Evolutionary conservation across 805 yeast genomes (phyloP), one percentile per base, ranked within the genome.

Genomic region (Wickerhamiella allomyrinae): DNA sequence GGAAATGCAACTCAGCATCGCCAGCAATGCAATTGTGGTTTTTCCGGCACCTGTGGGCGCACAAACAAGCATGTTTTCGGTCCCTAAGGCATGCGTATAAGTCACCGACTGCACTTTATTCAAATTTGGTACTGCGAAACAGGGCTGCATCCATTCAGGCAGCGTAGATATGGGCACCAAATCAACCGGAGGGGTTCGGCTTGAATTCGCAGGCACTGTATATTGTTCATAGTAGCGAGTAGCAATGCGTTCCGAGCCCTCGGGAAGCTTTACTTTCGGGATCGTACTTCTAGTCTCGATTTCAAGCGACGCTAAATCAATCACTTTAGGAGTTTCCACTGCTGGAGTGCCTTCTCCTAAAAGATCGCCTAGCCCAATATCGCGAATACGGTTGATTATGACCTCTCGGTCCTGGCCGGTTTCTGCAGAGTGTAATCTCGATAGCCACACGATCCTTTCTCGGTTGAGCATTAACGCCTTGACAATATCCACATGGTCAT

Each of bases 41-140:
- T 89, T 89, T 64, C 98, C 98, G 2, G 95, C 95, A 65, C 98
- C 98, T 0, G 98, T 89, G 6, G 98, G 98, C 1, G 98, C 97
- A 69, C 97, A 89, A 51, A 89, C 65, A 14, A 89, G 63, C 31
- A 91, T 57, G 53, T 87, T 89, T 54, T 83, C 91, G 1, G 72
- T 62, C 3, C 68, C 54, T 49, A 89, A 83, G 0, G 94, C 95
- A n/a, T 66, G 56, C 1, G 91, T 91, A 49, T 62, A 84, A 0
- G 87, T 85, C 46, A 72, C 73, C 1, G 94, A 81, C 59, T 91
- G 99, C 13, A 91, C 73, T 41, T 84, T 64, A 58, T 91, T 91
- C 49, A 91, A 68, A 1, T 77, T 64, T 54, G 81, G 84, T 1
- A 68, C 60, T 0, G 86, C 83, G 52, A 91, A 93, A 0, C 81